These are phyloP conservation scores for Alternaria postmessia DNA, from an alignment of 2,329 filamentous ascomycete species.

Conservation along the genomic window DNA sequence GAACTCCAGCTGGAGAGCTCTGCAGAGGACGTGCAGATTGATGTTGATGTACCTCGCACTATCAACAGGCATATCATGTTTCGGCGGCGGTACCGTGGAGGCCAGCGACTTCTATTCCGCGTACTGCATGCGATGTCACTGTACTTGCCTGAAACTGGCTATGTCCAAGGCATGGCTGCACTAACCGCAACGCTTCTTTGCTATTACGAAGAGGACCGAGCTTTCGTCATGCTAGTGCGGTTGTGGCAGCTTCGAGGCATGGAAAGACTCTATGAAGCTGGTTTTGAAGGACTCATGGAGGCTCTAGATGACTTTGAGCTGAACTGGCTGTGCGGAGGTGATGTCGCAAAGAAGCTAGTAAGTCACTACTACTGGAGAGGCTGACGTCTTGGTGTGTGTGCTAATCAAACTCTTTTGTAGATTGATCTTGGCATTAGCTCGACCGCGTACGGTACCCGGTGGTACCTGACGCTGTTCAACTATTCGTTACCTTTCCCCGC, in stretches of 20 bases:
- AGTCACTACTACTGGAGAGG: constrained; percentile 43
- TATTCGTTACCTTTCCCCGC: constrained; percentile 93
- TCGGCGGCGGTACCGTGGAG: constrained; percentile 85
- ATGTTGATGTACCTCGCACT: constrained; percentile 93
- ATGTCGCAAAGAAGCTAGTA: constrained; percentile 82
- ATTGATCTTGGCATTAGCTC: constrained; percentile 80
- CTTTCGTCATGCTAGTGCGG: constrained; percentile 96
- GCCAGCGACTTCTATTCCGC: constrained; percentile 86
- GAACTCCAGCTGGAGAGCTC: constrained; percentile 76
- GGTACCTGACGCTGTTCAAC: constrained; percentile 98
- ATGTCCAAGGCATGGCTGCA: constrained; percentile 97
- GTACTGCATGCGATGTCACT: constrained; percentile 91
- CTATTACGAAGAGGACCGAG: constrained; percentile 94
- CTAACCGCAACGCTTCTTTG: constrained; percentile 90
- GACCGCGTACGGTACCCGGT: constrained; percentile 93
- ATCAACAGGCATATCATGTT: constrained; percentile 99
- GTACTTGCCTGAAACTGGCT: constrained; percentile 89
- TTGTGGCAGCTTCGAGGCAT: constrained; percentile 90
- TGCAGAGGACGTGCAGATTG: constrained; percentile 94
- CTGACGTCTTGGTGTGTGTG: constrained; percentile 5
- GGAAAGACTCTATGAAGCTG: constrained; percentile 81
- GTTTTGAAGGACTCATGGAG: constrained; percentile 86
- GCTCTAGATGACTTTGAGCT: constrained; percentile 85
- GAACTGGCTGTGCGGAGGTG: constrained; percentile 79
- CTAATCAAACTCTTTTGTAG: constrained; percentile 54